Percentiles rank a stretch among this genome's conserved stretches.
Evolutionary conservation across 495 filamentous ascomycete species (phyloP).

Genomic region (Staphylotrichum longicolle): DNA sequence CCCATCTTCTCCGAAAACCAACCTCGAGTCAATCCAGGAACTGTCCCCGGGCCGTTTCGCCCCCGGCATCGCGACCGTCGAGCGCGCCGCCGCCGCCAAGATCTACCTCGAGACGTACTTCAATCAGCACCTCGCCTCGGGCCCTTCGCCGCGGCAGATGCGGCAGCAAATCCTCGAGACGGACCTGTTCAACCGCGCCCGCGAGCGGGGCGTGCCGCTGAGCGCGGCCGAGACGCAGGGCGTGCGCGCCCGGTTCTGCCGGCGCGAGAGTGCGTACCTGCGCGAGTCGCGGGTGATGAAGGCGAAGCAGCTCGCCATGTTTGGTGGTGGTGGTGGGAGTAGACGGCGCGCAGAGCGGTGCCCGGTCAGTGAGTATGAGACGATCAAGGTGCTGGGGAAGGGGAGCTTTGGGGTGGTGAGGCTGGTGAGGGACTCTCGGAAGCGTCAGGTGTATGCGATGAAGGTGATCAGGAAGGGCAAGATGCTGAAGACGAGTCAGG

Average conservation of each 20-base stretch:
- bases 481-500: conserved; percentile 86
- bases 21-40: conserved; percentile 45
- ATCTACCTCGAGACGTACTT: conserved; percentile 84
- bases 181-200: conserved; percentile 49
- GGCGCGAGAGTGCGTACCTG: conserved; percentile 70
- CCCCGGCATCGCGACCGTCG: conserved; percentile 70
- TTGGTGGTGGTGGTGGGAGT: conserved; percentile 30
- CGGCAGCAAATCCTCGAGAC: conserved; percentile 67
- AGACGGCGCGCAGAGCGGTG: no score
- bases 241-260: conserved; percentile 57
- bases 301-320: conserved; percentile 49
- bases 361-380: conserved; percentile 62
- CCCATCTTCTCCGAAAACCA: conserved; percentile 24
- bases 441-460: conserved; percentile 80
- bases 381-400: conserved; percentile 83
- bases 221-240: conserved; percentile 55
- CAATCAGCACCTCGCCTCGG: conserved; percentile 55
- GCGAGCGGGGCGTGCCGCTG: conserved; percentile 34
- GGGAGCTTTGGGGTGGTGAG: conserved; percentile 92
- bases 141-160: conserved; percentile 54
- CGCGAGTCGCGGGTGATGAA: conserved; percentile 71
- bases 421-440: conserved; percentile 66
- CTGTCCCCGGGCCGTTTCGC: conserved; percentile 26
- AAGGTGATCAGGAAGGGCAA: conserved; percentile 91
- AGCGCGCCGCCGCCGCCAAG: conserved; percentile 75